A percentile compares a stretch with the other conserved stretches of the same genome.
phyloP scores from a whole-genome alignment of 1,284 basidiomycete species.

The Stygiomarasmius scandens region DNA sequence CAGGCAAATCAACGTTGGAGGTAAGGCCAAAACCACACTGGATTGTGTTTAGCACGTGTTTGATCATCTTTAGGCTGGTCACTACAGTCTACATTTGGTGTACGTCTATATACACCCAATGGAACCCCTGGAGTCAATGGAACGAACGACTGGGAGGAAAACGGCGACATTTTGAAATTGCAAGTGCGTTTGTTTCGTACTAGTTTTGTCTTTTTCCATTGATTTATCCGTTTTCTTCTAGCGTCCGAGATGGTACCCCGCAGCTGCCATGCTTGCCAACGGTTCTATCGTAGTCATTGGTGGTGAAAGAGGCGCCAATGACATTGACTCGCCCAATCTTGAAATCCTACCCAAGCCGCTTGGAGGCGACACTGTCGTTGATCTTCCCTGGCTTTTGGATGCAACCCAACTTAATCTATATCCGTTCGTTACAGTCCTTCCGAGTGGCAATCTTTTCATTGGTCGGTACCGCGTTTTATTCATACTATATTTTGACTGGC shows the following conservation, averaged over 20 bases:
- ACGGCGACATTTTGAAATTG: slow-evolving; percentile 48
- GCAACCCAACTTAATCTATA: slow-evolving; percentile 77
- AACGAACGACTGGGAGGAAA: slow-evolving; percentile 72
- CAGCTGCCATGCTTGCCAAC: slow-evolving; percentile 64
- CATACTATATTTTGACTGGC: background rate
- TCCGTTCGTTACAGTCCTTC: slow-evolving; percentile 72
- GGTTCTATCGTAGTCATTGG: slow-evolving; percentile 74
- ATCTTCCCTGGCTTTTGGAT: slow-evolving; percentile 56
- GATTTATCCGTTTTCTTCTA: slow-evolving; percentile 25
- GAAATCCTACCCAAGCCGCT: slow-evolving; percentile 55
- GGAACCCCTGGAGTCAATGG: slow-evolving; percentile 60
- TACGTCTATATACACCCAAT: slow-evolving; percentile 66
- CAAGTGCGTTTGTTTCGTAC: slow-evolving; percentile 43
- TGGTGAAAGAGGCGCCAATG: slow-evolving; percentile 74
- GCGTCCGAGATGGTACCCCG: slow-evolving; percentile 75
- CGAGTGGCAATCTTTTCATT: slow-evolving; percentile 66
- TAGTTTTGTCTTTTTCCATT: no score
- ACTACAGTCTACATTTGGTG: slow-evolving; percentile 64
- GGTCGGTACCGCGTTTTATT: slow-evolving; percentile 39
- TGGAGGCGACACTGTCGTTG: slow-evolving; percentile 44
- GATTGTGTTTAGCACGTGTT: background rate
- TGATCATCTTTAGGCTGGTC: slow-evolving; percentile 39
- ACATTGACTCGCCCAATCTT: slow-evolving; percentile 60
- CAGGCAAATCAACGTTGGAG: slow-evolving; percentile 71
- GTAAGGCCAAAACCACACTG: slow-evolving; percentile 40